Base-by-base conservation (phyloP, 2,329 filamentous ascomycete genomes). In the Diaporthe velutina region DNA sequence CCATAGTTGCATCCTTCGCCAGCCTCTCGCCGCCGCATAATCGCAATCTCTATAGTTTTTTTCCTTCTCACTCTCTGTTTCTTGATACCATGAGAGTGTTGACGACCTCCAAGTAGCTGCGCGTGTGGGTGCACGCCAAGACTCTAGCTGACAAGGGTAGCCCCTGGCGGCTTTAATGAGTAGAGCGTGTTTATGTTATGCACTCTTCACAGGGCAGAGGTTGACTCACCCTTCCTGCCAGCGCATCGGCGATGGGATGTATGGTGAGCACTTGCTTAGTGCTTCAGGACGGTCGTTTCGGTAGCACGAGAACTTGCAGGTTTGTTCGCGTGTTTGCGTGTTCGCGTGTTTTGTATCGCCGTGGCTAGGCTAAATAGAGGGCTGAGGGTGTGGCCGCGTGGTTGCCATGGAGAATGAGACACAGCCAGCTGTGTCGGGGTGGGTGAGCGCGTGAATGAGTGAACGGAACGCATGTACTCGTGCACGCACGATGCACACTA, bases 341-440 rank as follows among this genome's bases (percentile, higher is more conserved):
- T 38, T 38, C 33, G 25, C 4, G 25, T 8, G 42, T 52, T 55
- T 15, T 38, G 67, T 45, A n/a, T 30, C 38, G 22, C n/a, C 58
- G n/a, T 33, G 58, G 35, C 28, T 13, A n/a, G 61, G 42, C 19
- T 66, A 50, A 17, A 50, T 6, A 61, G 28, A 45, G 17, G n/a
- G 45, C 22, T 35, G 61, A 33, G 17, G 42, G 50, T 9, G 10
- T 42, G 70, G 67, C 55, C n/a, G 67, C 52, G 19, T 54, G 70
- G 70, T 71, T 71, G 70, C 70, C 7, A 71, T 54, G 70, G 70
- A 10, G 70, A 64, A 61, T 45, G 22, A 71, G 67, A 52, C 42
- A 61, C 55, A 61, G 30, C 28, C 28, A 54, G n/a, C 19, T 8
- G 68, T 17, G 52, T 35, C 28, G 33, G 30, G 30, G 61, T 30